phyloP scores from a whole-genome alignment of 2,329 filamentous ascomycete genomes.

The Penicillium freii region DNA sequence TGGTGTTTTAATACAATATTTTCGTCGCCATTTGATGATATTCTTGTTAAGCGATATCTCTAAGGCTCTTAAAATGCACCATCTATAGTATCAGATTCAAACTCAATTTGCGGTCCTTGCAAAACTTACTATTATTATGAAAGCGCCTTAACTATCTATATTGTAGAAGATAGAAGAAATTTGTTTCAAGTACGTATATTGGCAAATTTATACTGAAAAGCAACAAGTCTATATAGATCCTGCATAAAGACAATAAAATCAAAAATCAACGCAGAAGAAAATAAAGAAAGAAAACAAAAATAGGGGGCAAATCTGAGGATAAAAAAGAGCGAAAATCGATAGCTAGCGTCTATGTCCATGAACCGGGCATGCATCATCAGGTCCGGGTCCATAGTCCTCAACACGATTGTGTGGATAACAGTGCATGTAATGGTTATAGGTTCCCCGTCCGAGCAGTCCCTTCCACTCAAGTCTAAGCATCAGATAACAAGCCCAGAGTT shows the following conservation, averaged over 20 bases:
- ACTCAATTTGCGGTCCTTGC: no score
- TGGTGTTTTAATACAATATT: no score
- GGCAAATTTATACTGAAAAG: not conserved
- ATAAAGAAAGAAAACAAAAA: not conserved
- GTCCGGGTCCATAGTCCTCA: not conserved
- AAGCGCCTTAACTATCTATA: no score
- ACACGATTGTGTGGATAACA: not conserved
- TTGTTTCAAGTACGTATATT: not conserved
- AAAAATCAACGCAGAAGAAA: not conserved
- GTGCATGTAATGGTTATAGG: not conserved
- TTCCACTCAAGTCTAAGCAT: not conserved
- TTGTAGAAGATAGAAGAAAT: no score
- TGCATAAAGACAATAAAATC: not conserved
- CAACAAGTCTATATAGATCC: not conserved
- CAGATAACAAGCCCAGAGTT: slow-evolving; percentile 4
- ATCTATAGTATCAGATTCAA: no score
- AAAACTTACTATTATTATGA: no score
- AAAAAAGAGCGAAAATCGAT: not conserved
- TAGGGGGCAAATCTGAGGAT: not conserved
- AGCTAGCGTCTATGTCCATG: not conserved
- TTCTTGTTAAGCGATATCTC: no score
- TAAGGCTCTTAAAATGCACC: no score
- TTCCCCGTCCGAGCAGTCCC: not conserved
- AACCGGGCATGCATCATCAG: not conserved
- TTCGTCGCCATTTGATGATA: no score